Base-by-base conservation (phyloP, 768 basidiomycete genomes). In the Daedalea quercina region DNA sequence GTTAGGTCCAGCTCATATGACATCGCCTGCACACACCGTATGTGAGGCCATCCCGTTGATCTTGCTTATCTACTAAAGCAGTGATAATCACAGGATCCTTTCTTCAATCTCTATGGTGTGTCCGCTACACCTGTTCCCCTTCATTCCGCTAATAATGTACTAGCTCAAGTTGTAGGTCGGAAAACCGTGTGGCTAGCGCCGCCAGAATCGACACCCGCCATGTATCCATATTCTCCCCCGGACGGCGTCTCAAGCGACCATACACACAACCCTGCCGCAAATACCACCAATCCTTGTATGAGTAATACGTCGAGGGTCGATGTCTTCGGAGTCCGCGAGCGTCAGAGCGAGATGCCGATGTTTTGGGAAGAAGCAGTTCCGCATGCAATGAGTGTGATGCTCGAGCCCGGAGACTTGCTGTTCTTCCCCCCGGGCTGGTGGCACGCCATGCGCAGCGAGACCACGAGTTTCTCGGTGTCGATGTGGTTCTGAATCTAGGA, bases 121-220 rank as follows among this genome's bases (percentile, higher is more conserved):
- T 9, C 11, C 7, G 25, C 20, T 20, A 25, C 41, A 45, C 20
- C 12, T 6, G 24, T 23, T 25, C 47, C 3, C 20, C 7, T 12
- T 22, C 40, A 12, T 55, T 13, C 56, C 33, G 19, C 19, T 15
- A 6, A 31, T 6, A 11, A 31, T 11, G n/a, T 11, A 46, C 6
- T 59, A 94, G 93, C 85, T 0, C 96, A 98, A 73, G 78, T 96
- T 6, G 84, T 90, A 13, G 95, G 96, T 24, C 69, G 73, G 25
- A 98, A 98, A 71, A 88, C 84, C 6, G 80, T 98, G 22, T 97
- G 95, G 93, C 73, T 97, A 49, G 91, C 94, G 0, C 87, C 91
- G 4, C 89, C 93, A 8, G 60, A 67, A 2, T 62, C 71, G 26
- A 70, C 76, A 19, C 26, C 71, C 1, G 74, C 65, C 44, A 86